Conservation (phyloP, 139 green algal species). For the Micractinium conductrix region DNA sequence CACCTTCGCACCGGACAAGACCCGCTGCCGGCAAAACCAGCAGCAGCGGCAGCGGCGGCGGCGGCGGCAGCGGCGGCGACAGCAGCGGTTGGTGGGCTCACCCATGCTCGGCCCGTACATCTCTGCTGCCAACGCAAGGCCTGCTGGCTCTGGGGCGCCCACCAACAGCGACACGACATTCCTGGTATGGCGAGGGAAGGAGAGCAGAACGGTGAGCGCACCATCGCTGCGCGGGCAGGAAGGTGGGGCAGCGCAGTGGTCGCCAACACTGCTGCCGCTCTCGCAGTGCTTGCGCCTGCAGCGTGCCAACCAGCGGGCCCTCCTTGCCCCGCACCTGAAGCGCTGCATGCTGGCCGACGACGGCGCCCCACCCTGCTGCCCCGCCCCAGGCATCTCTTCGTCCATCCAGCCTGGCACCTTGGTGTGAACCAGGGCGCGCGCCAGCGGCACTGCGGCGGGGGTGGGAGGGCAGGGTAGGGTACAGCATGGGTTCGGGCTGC, state of each 20-base stretch:
- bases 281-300: too few species aligned
- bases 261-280: too few species aligned
- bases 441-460: constrained; percentile 59
- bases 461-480: too few species aligned
- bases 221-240: too few species aligned
- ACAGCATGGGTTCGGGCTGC: too few species aligned
- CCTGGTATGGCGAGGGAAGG: constrained; percentile 6
- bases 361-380: not conserved
- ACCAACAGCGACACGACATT: constrained; percentile 65
- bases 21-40: not conserved
- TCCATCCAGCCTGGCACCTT: constrained; percentile 70
- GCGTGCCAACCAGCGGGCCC: too few species aligned
- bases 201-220: too few species aligned
- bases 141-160: constrained; percentile 47
- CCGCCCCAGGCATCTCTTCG: constrained; percentile 27
- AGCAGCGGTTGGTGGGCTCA: too few species aligned
- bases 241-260: too few species aligned
- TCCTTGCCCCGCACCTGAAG: constrained; percentile 23
- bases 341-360: constrained; percentile 30
- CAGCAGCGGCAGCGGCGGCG: too few species aligned
- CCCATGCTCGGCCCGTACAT: constrained; percentile 57
- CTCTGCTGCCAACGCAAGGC: constrained; percentile 62
- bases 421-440: constrained; percentile 70
- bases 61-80: too few species aligned
- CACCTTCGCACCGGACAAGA: not conserved